Conservation (phyloP, 306 rosid species). For the Acacia confusa region DNA sequence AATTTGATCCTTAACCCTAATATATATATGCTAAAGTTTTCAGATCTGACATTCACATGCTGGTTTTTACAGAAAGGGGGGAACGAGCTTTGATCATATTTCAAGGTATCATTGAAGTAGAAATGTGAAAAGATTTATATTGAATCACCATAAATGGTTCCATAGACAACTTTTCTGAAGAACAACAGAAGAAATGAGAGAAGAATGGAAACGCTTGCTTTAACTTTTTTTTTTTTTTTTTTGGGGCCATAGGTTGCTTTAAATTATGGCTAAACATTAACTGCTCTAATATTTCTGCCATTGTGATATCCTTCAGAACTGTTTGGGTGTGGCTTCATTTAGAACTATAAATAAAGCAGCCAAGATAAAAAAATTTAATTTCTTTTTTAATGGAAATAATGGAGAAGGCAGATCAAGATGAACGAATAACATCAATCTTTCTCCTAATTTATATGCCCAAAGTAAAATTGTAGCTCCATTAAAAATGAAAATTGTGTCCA, state of each 20-base stretch:
- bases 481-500: not conserved
- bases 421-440: not conserved
- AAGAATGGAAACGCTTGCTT: not conserved
- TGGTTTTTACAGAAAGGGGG: not conserved
- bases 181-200: not conserved
- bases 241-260: not conserved
- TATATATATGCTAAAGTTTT: not conserved
- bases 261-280: not conserved
- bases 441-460: not conserved
- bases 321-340: not conserved
- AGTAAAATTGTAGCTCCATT: not conserved
- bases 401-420: not conserved
- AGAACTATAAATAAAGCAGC: not conserved
- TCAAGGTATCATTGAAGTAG: not conserved
- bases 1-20: no score
- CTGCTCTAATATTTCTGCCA: not conserved
- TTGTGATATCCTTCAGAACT: not conserved
- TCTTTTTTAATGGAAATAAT: not conserved
- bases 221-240: not conserved
- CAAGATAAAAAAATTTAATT: not conserved
- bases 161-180: not conserved
- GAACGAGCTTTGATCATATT: not conserved
- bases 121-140: not conserved
- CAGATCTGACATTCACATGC: not conserved
- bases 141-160: not conserved